Conservation (phyloP, 2,329 filamentous ascomycete genomes). For the Epichloe uncinata region DNA sequence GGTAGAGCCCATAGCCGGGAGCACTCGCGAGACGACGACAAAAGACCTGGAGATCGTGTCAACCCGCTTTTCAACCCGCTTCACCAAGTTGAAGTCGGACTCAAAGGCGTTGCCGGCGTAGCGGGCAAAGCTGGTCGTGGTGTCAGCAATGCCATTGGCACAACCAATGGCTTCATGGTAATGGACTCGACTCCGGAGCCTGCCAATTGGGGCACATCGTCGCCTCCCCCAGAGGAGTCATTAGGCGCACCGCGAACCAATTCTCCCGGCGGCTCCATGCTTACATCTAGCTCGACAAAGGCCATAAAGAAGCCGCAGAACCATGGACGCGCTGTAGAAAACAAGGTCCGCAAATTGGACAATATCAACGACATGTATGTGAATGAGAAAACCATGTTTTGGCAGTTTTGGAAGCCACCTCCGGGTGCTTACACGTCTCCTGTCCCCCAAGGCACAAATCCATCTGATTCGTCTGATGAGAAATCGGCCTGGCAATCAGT, state of each 20-base stretch:
- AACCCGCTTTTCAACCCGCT: constrained; percentile 28
- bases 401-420: constrained; percentile 53
- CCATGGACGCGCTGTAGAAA: constrained; percentile 18
- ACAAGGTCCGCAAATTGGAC: constrained; percentile 38
- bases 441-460: constrained; percentile 39
- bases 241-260: constrained; percentile 22
- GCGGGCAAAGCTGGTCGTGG: constrained; percentile 33
- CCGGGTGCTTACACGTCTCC: constrained; percentile 48
- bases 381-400: constrained; percentile 36
- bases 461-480: constrained; percentile 23
- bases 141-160: constrained; percentile 38
- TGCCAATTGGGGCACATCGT: constrained; percentile 8
- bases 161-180: constrained; percentile 39
- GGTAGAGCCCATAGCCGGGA: neutral
- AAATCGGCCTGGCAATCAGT: constrained; percentile 39
- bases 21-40: constrained; percentile 1
- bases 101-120: constrained; percentile 30
- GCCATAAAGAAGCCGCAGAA: constrained; percentile 6
- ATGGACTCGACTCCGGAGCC: constrained; percentile 12
- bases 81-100: constrained; percentile 33
- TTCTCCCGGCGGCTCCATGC: constrained; percentile 23
- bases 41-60: constrained; percentile 7
- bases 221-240: constrained; percentile 13
- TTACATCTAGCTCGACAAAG: constrained; percentile 26
- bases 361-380: constrained; percentile 37